Conservation (phyloP, 805 yeast species). For the Saturnispora dispora region DNA sequence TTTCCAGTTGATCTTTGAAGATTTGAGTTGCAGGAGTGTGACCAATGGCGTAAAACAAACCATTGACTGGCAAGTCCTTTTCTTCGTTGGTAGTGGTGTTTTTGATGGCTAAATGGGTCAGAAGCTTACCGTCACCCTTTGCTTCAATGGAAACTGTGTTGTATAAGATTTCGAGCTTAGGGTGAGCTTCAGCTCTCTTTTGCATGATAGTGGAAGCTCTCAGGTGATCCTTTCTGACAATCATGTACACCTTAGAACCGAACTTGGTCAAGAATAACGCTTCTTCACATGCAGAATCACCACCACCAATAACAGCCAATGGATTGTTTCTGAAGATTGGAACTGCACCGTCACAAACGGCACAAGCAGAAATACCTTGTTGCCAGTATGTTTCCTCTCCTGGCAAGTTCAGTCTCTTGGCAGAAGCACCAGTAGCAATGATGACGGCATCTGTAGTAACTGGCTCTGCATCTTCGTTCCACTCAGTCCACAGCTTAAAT, state of each 20-base stretch:
- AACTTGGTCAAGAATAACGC: constrained; percentile 94
- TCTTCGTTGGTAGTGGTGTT: constrained; percentile 65
- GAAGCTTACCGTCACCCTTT: constrained; percentile 85
- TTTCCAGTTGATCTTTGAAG: constrained; percentile 66
- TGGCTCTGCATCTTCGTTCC: constrained; percentile 86
- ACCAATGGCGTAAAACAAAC: constrained; percentile 96
- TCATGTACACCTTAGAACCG: constrained; percentile 88
- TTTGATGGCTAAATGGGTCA: constrained; percentile 54
- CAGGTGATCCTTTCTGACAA: constrained; percentile 88
- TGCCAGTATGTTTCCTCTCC: constrained; percentile 99
- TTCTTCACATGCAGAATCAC: constrained; percentile 99
- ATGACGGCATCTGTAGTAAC: constrained; percentile 87
- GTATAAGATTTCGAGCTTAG: constrained; percentile 85
- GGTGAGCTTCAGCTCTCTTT: constrained; percentile 76
- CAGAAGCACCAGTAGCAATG: constrained; percentile 97
- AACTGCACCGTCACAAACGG: constrained; percentile 99
- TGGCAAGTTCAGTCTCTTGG: constrained; percentile 85
- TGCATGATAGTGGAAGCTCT: constrained; percentile 98
- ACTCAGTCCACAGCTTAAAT: constrained; percentile 95
- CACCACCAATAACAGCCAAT: constrained; percentile 96
- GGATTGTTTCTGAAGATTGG: constrained; percentile 98
- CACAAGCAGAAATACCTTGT: constrained; percentile 98
- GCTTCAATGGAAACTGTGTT: constrained; percentile 82
- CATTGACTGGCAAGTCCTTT: constrained; percentile 68
- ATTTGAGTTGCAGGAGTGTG: constrained; percentile 91